Conservation (phyloP, 345 rosid genomes). For the Sonneratia alba region DNA sequence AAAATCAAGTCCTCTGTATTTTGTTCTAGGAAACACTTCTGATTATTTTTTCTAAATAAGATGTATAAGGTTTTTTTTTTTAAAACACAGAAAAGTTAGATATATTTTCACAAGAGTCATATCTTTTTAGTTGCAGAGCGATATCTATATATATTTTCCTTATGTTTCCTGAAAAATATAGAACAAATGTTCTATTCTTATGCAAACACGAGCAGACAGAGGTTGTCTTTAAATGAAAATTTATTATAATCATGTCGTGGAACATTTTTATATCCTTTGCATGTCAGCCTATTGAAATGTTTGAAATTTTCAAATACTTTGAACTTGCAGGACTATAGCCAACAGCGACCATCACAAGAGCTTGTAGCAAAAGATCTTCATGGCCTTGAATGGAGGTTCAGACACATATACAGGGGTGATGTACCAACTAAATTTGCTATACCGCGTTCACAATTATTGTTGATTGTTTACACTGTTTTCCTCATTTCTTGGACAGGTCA, state of each 20-base stretch:
- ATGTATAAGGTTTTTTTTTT: neutral
- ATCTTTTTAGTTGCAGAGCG: neutral
- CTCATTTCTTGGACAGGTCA: conserved; percentile 42
- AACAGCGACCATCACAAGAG: conserved; percentile 96
- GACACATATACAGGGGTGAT: conserved; percentile 89
- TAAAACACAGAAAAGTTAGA: neutral
- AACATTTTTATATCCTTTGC: neutral
- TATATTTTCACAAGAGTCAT: neutral
- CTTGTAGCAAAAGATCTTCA: conserved; percentile 95
- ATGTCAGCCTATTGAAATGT: neutral
- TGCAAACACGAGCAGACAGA: neutral
- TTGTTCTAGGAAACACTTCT: neutral
- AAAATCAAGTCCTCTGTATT: neutral
- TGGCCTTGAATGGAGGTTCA: conserved; percentile 89
- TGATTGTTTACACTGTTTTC: too few species aligned
- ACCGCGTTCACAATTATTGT: neutral
- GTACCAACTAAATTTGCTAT: neutral
- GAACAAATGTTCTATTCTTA: neutral
- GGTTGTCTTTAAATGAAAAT: neutral
- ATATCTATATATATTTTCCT: neutral
- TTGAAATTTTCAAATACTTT: neutral
- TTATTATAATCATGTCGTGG: neutral
- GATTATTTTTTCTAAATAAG: neutral
- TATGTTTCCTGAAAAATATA: neutral
- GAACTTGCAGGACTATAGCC: conserved; percentile 67